Evolutionary conservation across 2,329 filamentous ascomycete genomes (phyloP).

Genomic region (Dactylellina leptospora): DNA sequence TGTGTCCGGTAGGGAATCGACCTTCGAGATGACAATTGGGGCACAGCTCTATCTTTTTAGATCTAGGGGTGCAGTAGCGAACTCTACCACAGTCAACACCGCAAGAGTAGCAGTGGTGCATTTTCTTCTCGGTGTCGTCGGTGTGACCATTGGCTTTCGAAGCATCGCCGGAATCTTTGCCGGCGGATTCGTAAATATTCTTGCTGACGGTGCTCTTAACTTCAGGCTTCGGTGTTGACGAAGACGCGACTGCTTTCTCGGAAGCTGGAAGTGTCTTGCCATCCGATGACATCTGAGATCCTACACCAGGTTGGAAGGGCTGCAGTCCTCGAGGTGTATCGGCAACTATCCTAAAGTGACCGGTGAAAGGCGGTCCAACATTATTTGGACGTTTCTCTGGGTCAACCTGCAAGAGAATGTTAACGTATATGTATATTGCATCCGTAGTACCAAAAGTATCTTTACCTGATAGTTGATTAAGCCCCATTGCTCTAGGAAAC

Average conservation of each 20-base stretch:
- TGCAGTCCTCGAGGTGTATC: conserved; percentile 95
- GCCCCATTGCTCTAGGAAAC: conserved; percentile 98
- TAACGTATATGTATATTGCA: neutral
- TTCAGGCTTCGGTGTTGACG: conserved; percentile 76
- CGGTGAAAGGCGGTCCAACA: conserved; percentile 94
- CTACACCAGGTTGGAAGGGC: conserved; percentile 89
- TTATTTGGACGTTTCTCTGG: conserved; percentile 93
- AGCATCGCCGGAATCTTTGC: conserved; percentile 83
- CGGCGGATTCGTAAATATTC: conserved; percentile 92
- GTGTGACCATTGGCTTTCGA: conserved; percentile 71
- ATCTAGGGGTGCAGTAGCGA: conserved; percentile 75
- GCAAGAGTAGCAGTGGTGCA: conserved; percentile 86
- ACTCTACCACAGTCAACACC: conserved; percentile 84
- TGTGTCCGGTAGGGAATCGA: conserved; percentile 80
- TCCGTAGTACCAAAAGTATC: too few species aligned
- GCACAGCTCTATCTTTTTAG: conserved; percentile 74
- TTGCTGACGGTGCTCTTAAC: conserved; percentile 91
- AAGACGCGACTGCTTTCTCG: conserved; percentile 73
- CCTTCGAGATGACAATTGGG: conserved; percentile 88
- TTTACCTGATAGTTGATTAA: conserved; percentile 97
- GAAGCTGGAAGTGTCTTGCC: conserved; percentile 73
- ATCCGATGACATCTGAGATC: conserved; percentile 68
- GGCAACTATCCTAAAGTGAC: conserved; percentile 94
- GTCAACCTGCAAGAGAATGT: conserved; percentile 74
- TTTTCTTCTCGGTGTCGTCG: conserved; percentile 64